Base-by-base conservation (phyloP, 371 early-diverging fungal genomes). In the Syncephalastrum racemosum region DNA sequence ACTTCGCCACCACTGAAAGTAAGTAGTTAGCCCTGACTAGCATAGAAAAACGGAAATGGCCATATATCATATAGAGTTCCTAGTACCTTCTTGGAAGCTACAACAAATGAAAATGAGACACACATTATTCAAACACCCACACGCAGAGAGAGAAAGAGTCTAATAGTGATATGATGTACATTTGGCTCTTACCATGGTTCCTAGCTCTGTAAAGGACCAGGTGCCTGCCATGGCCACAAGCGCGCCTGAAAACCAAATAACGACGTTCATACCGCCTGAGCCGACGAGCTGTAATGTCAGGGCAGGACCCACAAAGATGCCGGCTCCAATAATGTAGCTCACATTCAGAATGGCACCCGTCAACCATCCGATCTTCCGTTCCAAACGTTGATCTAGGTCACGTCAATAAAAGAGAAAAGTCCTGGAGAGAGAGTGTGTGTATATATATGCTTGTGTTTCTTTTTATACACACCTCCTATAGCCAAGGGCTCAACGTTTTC, bases 311-410 rank as follows among this genome's bases (percentile, higher is more conserved):
- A 67, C 71, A 53, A 77, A 77, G 12, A 77, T 73, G 27, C 77
- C 77, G 7, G 69, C 65, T 4, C 77, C 77, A 12, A 77, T 67
- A 41, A 77, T 77, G 23, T 77, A 70, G 36, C 71, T 69, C n/a
- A 73, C 65, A 54, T 77, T 77, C 14, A 77, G 62, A 59, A 68
- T 64, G 5, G 77, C 67, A 15, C 73, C 77, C 14, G 66, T 67
- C 31, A 64, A 45, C 68, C 71, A 77, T 1, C 71, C 77, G 42
- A 77, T 77, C 31, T 72, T 66, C 12, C 77, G 64, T 23, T 67
- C 66, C 14, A 77, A 53, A 49, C 69, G 55, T 36, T 77, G 77
- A 56, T 77, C 77, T 75, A 41, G 8, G 15, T 31, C 46, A 20
- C 27, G 19, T 45, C 49, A 20, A 14, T 27, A 18, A 52, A 19